phyloP scores from a whole-genome alignment of 148 eudicot genomes.

The Pharnaceum exiguum region DNA sequence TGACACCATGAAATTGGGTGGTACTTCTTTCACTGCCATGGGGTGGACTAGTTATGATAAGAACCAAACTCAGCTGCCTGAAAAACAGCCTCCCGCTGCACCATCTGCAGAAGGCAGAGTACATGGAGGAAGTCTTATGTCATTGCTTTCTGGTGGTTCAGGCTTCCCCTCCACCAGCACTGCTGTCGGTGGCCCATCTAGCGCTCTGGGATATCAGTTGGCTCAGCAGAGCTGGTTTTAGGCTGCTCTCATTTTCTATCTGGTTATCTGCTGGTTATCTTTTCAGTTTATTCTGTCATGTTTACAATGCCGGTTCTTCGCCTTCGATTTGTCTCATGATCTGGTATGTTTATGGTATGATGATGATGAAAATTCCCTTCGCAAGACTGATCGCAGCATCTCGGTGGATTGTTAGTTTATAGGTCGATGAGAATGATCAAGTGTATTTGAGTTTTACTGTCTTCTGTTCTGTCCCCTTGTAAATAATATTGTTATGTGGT shows the following conservation, averaged over 20 bases:
- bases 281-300: neutral
- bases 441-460: neutral
- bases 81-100: conserved; percentile 17
- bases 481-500: conserved; percentile 23
- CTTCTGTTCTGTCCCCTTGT: conserved; percentile 20
- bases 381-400: conserved; percentile 1
- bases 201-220: conserved; percentile 25
- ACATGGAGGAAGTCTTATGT: conserved; percentile 88
- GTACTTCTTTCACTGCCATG: conserved; percentile 3
- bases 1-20: conserved; percentile 22
- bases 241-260: conserved; percentile 14
- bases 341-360: conserved; percentile 9
- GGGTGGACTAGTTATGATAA: conserved; percentile 17
- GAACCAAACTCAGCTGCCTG: conserved; percentile 23
- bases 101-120: conserved; percentile 75
- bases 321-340: neutral
- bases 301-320: neutral
- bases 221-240: conserved; percentile 46
- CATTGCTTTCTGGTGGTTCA: conserved; percentile 42
- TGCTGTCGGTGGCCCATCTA: conserved; percentile 19
- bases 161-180: conserved; percentile 17
- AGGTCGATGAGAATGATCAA: conserved; percentile 5
- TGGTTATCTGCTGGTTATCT: neutral
- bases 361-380: conserved; percentile 25
- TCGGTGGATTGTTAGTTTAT: neutral